Percentiles rank a stretch among this genome's conserved stretches.
phyloP scores from a whole-genome alignment of 2,329 filamentous ascomycete genomes.

The Aspergillus ustus region DNA sequence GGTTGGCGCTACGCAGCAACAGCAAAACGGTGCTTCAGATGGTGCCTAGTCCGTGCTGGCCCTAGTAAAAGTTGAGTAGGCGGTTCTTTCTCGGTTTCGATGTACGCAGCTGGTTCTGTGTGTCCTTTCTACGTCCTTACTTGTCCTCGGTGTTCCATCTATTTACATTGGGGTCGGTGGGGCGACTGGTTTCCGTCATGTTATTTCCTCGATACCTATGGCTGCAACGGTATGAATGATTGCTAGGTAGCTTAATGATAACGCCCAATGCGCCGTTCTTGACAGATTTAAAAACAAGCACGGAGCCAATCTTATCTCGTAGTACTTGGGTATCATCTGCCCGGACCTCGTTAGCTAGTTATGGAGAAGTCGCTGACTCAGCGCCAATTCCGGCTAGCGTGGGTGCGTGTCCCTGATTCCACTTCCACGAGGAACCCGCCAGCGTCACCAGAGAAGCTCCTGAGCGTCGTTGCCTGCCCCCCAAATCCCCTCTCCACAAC shows the following conservation, averaged over 20 bases:
- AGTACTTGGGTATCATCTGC: no score
- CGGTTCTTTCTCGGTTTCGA: slow-evolving; percentile 10
- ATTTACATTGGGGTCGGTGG: slow-evolving; percentile 5
- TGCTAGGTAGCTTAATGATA: neutral
- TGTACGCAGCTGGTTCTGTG: slow-evolving; percentile 30
- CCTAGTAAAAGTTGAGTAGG: neutral
- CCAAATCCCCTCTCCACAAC: slow-evolving; percentile 30
- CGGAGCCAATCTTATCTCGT: neutral
- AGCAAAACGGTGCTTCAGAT: slow-evolving; percentile 37
- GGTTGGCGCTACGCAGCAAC: slow-evolving; percentile 67
- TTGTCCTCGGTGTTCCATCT: slow-evolving; percentile 5
- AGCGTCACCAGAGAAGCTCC: slow-evolving; percentile 33
- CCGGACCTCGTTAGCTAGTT: neutral
- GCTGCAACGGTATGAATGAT: slow-evolving; percentile 8
- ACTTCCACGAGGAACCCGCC: slow-evolving; percentile 19
- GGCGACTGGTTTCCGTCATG: slow-evolving; percentile 1
- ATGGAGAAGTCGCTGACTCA: slow-evolving; percentile 11
- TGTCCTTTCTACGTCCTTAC: slow-evolving; percentile 11
- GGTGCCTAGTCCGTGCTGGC: slow-evolving; percentile 15
- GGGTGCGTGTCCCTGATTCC: slow-evolving; percentile 29
- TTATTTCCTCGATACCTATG: slow-evolving; percentile 10
- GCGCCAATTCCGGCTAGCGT: slow-evolving; percentile 27
- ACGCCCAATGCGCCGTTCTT: neutral
- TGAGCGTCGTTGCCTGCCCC: slow-evolving; percentile 24
- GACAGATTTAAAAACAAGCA: neutral